Base-by-base conservation (phyloP, 257 asterid genomes). In the Coffea eugenioides region DNA sequence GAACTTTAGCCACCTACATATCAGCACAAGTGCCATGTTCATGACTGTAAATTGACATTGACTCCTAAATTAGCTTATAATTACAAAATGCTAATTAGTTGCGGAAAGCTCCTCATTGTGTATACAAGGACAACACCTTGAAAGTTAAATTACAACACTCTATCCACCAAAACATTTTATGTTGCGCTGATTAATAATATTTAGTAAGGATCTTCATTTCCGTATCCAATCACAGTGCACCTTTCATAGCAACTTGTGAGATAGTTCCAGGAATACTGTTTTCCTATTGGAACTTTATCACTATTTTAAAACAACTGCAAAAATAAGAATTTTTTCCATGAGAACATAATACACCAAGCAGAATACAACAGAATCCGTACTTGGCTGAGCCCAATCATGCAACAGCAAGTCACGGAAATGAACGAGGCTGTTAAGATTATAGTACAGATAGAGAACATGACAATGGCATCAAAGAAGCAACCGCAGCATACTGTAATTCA, bases 41-140 rank as follows among this genome's bases (percentile, higher is more conserved):
- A 77, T 41, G 34, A 74, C 31, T 23, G 52, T 16, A 52, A 56
- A 62, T 46, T 56, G 70, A 56, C 46, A 20, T 12, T n/a, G 12
- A 6, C 20, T 39, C 70, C 71, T 56, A 41, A 68, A 75, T 62
- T 34, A 73, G 73, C 49, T 48, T n/a, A 16, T 57, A 74, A 74
- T 36, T 4, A 41, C 31, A 6, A 16, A 20, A 54, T 54, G 27
- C 51, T 25, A 74, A 36, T 57, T 74, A 36, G 46, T 21, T 18
- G 14, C 14, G 5, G 13, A 21, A 31, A 20, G 31, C 51, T n/a
- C 48, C 77, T 51, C 57, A 39, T 41, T 65, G 43, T 20, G 3
- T 25, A 27, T 65, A 25, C 41, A 64, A 25, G 18, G 18, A 64
- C 69, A 64, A 64, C 69, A 64, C 41, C 20, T n/a, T 64, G 41